phyloP scores from a whole-genome alignment of 164 flowering plant genomes.

The Magnolia sinica region DNA sequence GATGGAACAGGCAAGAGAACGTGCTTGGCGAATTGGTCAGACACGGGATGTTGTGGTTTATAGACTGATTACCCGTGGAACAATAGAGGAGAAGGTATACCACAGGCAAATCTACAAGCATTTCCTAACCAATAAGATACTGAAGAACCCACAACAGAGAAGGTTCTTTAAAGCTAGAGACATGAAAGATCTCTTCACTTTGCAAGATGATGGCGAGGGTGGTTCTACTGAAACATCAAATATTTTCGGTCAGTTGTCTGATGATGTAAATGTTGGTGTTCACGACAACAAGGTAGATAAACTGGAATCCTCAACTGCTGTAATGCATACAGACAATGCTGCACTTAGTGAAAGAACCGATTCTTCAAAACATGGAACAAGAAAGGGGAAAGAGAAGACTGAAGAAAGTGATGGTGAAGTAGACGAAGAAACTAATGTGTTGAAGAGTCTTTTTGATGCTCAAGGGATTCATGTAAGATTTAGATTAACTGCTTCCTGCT shows the following conservation, averaged over 20 bases:
- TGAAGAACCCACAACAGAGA: constrained; percentile 94
- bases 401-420: constrained; percentile 38
- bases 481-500: not conserved
- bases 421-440: constrained; percentile 69
- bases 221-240: constrained; percentile 87
- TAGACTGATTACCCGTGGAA: constrained; percentile 93
- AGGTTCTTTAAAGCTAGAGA: constrained; percentile 96
- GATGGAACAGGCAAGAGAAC: constrained; percentile 86
- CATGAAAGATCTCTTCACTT: constrained; percentile 85
- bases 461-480: constrained; percentile 88
- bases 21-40: constrained; percentile 99
- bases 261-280: constrained; percentile 52
- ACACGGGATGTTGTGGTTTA: constrained; percentile 81
- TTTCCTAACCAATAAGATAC: constrained; percentile 89
- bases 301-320: constrained; percentile 17
- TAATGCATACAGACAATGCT: constrained; percentile 16
- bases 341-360: constrained; percentile 18
- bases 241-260: constrained; percentile 73
- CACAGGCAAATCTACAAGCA: constrained; percentile 97
- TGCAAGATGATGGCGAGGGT: constrained; percentile 67
- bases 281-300: constrained; percentile 30
- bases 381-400: constrained; percentile 45
- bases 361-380: constrained; percentile 16
- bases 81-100: constrained; percentile 98
- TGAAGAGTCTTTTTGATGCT: constrained; percentile 80